A percentile compares a stretch with the other conserved stretches of the same genome.
Conservation (phyloP, 371 early-diverging fungal species). For the Mucor piriformis region DNA sequence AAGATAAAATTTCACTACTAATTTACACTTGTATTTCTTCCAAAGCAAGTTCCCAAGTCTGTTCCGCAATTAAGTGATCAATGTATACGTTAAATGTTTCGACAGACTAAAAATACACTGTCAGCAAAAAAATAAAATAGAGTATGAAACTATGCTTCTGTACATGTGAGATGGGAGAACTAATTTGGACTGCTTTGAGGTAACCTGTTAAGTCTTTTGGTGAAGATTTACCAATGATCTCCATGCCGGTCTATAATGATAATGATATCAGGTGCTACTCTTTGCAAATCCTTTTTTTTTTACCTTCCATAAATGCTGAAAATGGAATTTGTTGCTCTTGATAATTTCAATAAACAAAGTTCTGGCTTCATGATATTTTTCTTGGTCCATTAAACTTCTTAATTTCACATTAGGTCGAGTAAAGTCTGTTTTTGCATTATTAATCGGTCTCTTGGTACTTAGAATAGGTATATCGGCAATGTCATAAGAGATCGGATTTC, state of each 20-base stretch:
- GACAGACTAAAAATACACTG: constrained; percentile 1
- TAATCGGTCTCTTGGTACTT: background rate
- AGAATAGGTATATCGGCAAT: background rate
- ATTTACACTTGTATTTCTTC: constrained; percentile 16
- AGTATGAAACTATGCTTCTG: background rate
- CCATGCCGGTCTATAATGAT: constrained; percentile 4
- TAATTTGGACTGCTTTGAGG: constrained; percentile 10
- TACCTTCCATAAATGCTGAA: constrained; percentile 15
- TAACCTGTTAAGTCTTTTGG: constrained; percentile 11
- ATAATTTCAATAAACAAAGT: constrained; percentile 13
- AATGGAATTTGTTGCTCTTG: constrained; percentile 1
- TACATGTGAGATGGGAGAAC: constrained; percentile 1
- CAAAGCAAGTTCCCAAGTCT: constrained; percentile 5
- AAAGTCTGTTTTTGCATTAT: background rate
- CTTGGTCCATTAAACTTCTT: constrained; percentile 9
- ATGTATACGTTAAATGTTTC: constrained; percentile 16
- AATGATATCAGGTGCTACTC: background rate
- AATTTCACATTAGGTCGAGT: background rate
- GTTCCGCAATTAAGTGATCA: constrained; percentile 4
- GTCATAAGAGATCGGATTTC: background rate
- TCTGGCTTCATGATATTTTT: constrained; percentile 5
- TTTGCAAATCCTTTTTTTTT: background rate
- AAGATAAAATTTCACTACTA: background rate
- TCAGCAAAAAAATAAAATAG: background rate
- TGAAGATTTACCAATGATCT: constrained; percentile 14